Conservation (phyloP, 2,329 filamentous ascomycete species). For the Ophiostoma sp. region DNA sequence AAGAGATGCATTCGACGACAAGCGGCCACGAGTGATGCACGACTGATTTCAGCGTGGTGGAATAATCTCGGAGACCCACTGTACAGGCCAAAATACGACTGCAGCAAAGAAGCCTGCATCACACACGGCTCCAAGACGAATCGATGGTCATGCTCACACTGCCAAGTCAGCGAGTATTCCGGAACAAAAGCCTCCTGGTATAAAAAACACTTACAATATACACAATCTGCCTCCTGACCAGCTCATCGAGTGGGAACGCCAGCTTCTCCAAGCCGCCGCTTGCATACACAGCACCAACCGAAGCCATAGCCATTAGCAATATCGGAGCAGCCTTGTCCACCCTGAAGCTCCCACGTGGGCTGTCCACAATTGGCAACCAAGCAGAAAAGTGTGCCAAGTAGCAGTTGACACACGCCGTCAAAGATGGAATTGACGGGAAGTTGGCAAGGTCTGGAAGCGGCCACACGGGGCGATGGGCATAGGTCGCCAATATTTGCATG, state of each 20-base stretch:
- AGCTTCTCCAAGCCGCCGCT: not conserved
- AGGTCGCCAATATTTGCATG: slow-evolving; percentile 5
- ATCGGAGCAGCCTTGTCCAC: slow-evolving; percentile 10
- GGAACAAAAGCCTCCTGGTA: not conserved
- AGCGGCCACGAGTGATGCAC: not conserved
- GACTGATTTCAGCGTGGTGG: slow-evolving; percentile 9
- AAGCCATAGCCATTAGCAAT: slow-evolving; percentile 9
- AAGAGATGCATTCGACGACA: slow-evolving; percentile 8
- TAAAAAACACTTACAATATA: not conserved
- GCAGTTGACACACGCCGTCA: slow-evolving; percentile 11
- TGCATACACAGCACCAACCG: not conserved
- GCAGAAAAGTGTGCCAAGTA: not conserved
- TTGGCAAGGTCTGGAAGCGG: slow-evolving; percentile 2
- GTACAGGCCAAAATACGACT: slow-evolving; percentile 18
- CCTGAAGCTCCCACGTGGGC: not conserved
- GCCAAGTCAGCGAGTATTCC: not conserved
- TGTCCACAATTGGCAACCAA: slow-evolving; percentile 14
- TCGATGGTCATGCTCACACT: slow-evolving; percentile 16
- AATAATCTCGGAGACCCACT: slow-evolving; percentile 9
- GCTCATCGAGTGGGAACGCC: slow-evolving; percentile 1
- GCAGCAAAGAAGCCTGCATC: slow-evolving; percentile 8
- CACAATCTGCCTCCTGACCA: not conserved
- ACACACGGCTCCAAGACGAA: slow-evolving; percentile 15
- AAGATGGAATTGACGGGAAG: not conserved
- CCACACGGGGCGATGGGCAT: slow-evolving; percentile 12